Base-by-base conservation (phyloP, 306 rosid species). In the Trifolium pratense region DNA sequence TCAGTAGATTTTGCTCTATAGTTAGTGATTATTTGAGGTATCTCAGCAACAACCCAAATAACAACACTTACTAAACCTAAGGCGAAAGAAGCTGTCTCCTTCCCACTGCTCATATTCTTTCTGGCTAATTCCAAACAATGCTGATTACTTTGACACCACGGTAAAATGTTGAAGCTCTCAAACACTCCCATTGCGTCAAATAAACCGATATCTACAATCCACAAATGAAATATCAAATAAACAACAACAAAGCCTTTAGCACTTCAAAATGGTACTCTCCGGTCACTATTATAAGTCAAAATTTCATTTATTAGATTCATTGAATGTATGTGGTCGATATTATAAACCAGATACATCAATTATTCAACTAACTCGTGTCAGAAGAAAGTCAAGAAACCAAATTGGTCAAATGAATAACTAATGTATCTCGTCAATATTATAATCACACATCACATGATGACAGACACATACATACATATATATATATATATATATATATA, bases 11-110 rank as follows among this genome's bases (percentile, higher is more conserved):
- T 89, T n/a, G 84, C 58, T 70, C 11, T 72, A 76, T 78, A 87
- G 82, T 90, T 90, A 9, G 96, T 90, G 79, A 89, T 65, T 61
- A 92, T 70, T 71, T 90, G 98, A 62, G 98, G 98, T 31, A 92
- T 78, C 88, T 92, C 98, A 71, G 97, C 98, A 36, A 83, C 86
- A 73, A 84, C 79, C 98, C 98, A 92, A 81, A 84, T 75, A 42
- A 70, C 8, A 25, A 92, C 90, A 79, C 97, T 90, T 48, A 86
- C 21, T 11, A 84, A 1, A 53, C 98, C 98, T 76, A 92, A 76
- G 15, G 68, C 20, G 61, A 72, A 76, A n/a, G 98, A 92, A 68
- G 82, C 75, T 67, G 83, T 86, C 40, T 90, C 87, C 83, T 46
- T 86, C 48, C 9, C 61, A 79, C 76, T 75, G 77, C 80, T 39